Conservation (phyloP, 352 stramenopile species). For the Phytopythium sindhum region DNA sequence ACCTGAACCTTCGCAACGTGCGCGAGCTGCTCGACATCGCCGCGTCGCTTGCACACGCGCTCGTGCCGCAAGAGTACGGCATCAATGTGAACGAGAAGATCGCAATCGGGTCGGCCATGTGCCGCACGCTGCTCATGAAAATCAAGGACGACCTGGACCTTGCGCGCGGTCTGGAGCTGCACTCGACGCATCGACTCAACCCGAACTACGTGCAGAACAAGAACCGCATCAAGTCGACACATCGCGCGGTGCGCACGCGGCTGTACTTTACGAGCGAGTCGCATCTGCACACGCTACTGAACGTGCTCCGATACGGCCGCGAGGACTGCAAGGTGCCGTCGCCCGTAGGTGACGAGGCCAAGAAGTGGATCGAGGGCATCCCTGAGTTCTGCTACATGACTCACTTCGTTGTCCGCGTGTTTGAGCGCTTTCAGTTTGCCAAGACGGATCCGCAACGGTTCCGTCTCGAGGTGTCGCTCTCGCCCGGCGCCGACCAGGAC, state of each 20-base stretch:
- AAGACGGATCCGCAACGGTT: constrained; percentile 71
- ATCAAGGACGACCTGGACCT: constrained; percentile 87
- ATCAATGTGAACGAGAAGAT: constrained; percentile 88
- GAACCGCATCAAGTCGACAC: constrained; percentile 87
- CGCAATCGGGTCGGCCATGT: constrained; percentile 86
- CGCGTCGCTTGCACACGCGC: constrained; percentile 87
- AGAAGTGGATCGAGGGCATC: constrained; percentile 88
- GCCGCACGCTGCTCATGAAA: constrained; percentile 84
- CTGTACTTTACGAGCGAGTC: constrained; percentile 99
- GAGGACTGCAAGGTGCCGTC: constrained; percentile 52
- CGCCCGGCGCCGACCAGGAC: constrained; percentile 71
- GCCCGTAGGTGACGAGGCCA: constrained; percentile 64
- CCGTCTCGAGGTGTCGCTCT: constrained; percentile 84
- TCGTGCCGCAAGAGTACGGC: constrained; percentile 88
- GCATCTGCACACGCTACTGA: constrained; percentile 98
- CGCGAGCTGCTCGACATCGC: constrained; percentile 94
- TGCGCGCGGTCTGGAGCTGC: constrained; percentile 61
- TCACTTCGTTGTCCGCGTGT: constrained; percentile 98
- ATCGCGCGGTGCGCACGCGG: constrained; percentile 95
- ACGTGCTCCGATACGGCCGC: constrained; percentile 93
- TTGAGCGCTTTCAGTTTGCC: constrained; percentile 89
- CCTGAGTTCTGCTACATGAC: constrained; percentile 99
- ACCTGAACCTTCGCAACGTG: constrained; percentile 91
- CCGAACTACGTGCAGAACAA: constrained; percentile 82
- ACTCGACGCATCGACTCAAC: constrained; percentile 79